Evolutionary conservation across 352 stramenopile genomes (phyloP).

Genomic region (Pythium dissotocum): DNA sequence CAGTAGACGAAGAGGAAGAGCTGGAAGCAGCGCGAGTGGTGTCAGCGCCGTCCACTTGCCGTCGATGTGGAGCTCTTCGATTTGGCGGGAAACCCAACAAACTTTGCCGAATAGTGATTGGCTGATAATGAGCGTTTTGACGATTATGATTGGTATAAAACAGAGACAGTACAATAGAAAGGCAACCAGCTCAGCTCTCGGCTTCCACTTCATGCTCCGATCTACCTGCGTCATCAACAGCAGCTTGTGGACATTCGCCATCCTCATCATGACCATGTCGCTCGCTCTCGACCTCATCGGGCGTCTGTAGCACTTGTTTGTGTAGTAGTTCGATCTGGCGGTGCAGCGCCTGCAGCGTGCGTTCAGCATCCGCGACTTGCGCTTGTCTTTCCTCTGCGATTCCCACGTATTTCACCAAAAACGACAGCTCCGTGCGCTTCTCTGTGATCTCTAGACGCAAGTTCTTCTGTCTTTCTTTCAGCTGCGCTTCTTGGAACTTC

Average conservation of each 20-base stretch:
- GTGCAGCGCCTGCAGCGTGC: constrained; percentile 44
- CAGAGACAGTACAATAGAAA: not conserved
- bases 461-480: constrained; percentile 53
- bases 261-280: not conserved
- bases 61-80: not conserved
- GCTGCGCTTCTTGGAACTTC: constrained; percentile 47
- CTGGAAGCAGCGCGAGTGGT: not conserved
- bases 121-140: not conserved
- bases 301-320: not conserved
- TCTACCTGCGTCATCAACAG: not conserved
- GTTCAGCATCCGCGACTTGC: constrained; percentile 44
- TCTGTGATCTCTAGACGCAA: constrained; percentile 42
- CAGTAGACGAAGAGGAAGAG: not conserved
- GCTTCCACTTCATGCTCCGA: too few relatives aligned
- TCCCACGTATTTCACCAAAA: constrained; percentile 34
- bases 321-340: constrained; percentile 33
- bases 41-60: not conserved
- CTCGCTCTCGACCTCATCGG: not conserved
- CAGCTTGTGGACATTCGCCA: not conserved
- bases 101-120: not conserved
- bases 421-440: constrained; percentile 36
- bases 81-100: not conserved
- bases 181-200: not conserved
- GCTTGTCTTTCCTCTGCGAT: constrained; percentile 34
- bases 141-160: not conserved